Percentiles rank a stretch among this genome's conserved stretches.
phyloP scores from a whole-genome alignment of 2,329 filamentous ascomycete genomes.

The Eurotiales sp. region DNA sequence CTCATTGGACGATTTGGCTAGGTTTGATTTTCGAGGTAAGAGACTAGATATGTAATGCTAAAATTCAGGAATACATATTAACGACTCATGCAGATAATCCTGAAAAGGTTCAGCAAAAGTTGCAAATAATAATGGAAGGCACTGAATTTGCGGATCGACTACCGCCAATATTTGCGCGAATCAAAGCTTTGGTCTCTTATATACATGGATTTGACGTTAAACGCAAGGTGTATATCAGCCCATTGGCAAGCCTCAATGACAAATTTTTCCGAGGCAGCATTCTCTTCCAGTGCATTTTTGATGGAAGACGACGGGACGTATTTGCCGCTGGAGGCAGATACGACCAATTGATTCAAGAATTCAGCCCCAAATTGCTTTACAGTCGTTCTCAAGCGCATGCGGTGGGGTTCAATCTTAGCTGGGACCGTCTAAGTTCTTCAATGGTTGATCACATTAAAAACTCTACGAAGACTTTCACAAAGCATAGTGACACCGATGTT shows the following conservation, averaged over 20 bases:
- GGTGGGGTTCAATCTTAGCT: conserved; percentile 87
- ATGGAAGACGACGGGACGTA: conserved; percentile 74
- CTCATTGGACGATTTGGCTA: conserved; percentile 81
- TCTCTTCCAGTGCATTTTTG: conserved; percentile 86
- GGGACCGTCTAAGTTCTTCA: conserved; percentile 71
- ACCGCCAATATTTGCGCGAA: conserved; percentile 64
- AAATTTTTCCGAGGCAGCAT: conserved; percentile 83
- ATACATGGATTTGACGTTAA: conserved; percentile 70
- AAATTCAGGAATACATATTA: neutral
- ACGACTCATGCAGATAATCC: conserved; percentile 52
- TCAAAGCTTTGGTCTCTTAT: conserved; percentile 74
- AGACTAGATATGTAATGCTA: conserved; percentile 35
- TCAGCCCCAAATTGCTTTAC: conserved; percentile 65
- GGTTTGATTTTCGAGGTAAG: conserved; percentile 83
- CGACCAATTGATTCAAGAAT: conserved; percentile 80
- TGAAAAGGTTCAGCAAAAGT: conserved; percentile 65
- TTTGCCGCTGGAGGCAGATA: conserved; percentile 94
- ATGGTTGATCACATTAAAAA: conserved; percentile 53
- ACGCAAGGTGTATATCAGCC: conserved; percentile 77
- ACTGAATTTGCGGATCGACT: conserved; percentile 51
- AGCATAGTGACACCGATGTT: conserved; percentile 64
- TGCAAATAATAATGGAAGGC: conserved; percentile 53
- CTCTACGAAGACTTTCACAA: conserved; percentile 55
- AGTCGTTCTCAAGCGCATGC: conserved; percentile 68
- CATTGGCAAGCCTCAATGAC: conserved; percentile 84